A percentile compares a stretch with the other conserved stretches of the same genome.
Conservation (phyloP, 176 grass and related monocot genomes). For the Juncus effusus region DNA sequence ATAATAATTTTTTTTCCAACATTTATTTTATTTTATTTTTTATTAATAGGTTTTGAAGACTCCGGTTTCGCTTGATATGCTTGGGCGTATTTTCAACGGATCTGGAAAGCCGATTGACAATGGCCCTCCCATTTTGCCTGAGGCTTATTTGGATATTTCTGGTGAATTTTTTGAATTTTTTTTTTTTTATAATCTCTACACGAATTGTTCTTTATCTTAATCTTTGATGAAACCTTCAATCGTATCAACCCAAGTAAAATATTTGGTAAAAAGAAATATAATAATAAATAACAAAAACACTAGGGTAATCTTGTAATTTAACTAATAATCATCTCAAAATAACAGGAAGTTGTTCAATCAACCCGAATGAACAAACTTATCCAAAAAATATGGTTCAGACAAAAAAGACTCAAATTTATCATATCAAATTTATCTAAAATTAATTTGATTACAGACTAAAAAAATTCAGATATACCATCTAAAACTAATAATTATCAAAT, state of each 20-base stretch:
- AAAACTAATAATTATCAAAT: too few species aligned
- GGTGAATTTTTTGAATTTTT: constrained; percentile 43
- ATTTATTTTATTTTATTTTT: constrained; percentile 24
- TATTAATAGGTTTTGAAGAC: constrained; percentile 83
- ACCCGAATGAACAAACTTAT: constrained; percentile 98
- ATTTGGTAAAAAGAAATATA: neutral
- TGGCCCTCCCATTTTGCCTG: constrained; percentile 83
- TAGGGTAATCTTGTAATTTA: neutral
- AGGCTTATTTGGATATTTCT: constrained; percentile 98
- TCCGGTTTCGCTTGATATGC: constrained; percentile 97
- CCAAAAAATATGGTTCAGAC: constrained; percentile 99
- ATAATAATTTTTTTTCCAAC: constrained; percentile 7
- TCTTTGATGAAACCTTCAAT: too few species aligned
- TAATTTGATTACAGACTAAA: too few species aligned
- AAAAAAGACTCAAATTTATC: too few species aligned
- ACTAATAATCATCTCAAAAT: neutral
- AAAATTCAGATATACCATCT: too few species aligned
- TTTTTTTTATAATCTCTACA: too few species aligned
- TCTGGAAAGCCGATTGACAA: constrained; percentile 99
- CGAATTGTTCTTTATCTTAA: too few species aligned
- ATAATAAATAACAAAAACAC: too few species aligned
- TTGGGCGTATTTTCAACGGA: constrained; percentile 99
- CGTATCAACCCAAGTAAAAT: neutral
- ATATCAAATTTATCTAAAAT: too few species aligned
- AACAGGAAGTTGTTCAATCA: constrained; percentile 53